phyloP scores from a whole-genome alignment of 345 rosid genomes.

The Eutrema heterophyllum region DNA sequence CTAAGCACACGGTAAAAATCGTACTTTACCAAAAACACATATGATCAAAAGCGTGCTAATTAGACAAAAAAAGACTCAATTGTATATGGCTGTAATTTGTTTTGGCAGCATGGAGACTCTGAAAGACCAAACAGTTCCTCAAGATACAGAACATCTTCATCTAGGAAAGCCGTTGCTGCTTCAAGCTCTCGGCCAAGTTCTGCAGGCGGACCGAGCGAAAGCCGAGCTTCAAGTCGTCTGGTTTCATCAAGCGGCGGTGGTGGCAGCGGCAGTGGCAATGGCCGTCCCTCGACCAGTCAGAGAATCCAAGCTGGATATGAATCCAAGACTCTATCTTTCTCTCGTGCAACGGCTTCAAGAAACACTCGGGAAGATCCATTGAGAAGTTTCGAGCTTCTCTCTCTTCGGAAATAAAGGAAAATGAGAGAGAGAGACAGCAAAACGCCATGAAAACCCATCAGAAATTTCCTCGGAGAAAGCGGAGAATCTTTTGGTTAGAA shows the following conservation, averaged over 20 bases:
- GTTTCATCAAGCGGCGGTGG: constrained; percentile 47
- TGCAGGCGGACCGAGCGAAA: constrained; percentile 59
- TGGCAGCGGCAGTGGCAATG: constrained; percentile 25
- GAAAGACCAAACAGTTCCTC: constrained; percentile 46
- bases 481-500: not conserved
- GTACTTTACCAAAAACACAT: not conserved
- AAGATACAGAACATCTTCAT: constrained; percentile 54
- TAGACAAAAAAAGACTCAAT: not conserved
- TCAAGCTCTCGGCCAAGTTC: constrained; percentile 70
- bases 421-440: constrained; percentile 11
- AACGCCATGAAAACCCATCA: constrained; percentile 9
- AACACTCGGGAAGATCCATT: constrained; percentile 46
- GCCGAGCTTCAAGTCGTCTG: constrained; percentile 48
- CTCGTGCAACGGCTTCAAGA: constrained; percentile 43
- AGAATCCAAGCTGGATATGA: constrained; percentile 50
- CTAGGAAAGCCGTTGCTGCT: constrained; percentile 54
- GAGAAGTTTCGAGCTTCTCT: constrained; percentile 67
- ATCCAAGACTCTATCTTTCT: constrained; percentile 40
- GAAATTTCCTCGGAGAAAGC: not conserved
- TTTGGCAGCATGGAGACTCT: constrained; percentile 45
- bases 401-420: constrained; percentile 52
- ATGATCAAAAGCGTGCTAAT: not conserved
- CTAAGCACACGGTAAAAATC: constrained; percentile 49
- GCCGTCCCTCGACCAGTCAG: constrained; percentile 55
- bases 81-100: not conserved